These are phyloP conservation scores for Pythium sukuiense DNA, from an alignment of 352 stramenopile species.

Conservation along the genomic window DNA sequence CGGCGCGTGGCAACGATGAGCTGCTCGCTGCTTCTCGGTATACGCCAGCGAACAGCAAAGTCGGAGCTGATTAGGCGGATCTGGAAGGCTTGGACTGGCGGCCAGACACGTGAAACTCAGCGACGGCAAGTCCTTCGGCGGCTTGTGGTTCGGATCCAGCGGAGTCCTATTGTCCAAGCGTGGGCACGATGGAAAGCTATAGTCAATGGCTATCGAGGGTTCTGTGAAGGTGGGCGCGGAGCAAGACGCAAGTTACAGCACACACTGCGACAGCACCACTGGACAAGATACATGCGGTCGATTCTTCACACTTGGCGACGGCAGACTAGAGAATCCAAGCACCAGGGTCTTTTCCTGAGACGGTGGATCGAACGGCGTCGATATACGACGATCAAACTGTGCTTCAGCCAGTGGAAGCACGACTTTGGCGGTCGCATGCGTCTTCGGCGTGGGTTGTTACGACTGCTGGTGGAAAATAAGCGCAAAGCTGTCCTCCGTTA, in stretches of 20 bases:
- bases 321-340: background rate
- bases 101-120: no score
- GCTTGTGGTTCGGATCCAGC: no score
- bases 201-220: no score
- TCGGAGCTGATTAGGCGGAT: no score
- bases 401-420: background rate
- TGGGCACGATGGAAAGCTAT: no score
- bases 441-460: background rate
- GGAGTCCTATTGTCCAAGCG: no score
- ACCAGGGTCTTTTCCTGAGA: background rate
- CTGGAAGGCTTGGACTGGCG: no score
- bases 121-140: no score
- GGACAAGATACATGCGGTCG: background rate
- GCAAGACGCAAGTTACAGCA: no score
- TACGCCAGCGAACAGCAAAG: no score
- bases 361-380: background rate
- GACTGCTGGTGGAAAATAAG: background rate
- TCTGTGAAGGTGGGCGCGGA: no score
- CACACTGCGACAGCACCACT: background rate
- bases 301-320: background rate
- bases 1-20: background rate
- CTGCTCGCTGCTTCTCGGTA: no score
- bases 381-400: background rate
- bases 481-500: background rate
- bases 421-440: slow-evolving; percentile 1